A percentile compares a stretch with the other conserved stretches of the same genome.
Conservation (phyloP, 306 rosid genomes). For the Vicia faba region DNA sequence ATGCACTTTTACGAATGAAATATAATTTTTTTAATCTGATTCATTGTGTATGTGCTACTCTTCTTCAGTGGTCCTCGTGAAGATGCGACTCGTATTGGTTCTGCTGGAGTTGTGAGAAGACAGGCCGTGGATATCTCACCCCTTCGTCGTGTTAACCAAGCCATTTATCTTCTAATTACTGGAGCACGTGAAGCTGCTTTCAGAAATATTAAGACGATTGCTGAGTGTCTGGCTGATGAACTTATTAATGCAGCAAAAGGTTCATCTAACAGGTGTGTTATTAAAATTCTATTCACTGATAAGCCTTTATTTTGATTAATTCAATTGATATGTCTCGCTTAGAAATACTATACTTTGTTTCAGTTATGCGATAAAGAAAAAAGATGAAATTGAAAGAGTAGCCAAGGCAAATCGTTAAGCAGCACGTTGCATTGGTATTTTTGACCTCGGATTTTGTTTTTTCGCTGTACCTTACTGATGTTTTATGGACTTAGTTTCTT, state of each 20-base stretch:
- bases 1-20: not conserved
- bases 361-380: constrained; percentile 73
- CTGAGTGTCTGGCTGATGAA: constrained; percentile 72
- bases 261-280: constrained; percentile 59
- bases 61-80: constrained; percentile 64
- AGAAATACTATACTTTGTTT: not conserved
- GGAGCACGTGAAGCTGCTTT: constrained; percentile 76
- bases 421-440: constrained; percentile 9
- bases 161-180: constrained; percentile 60
- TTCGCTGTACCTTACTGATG: not conserved
- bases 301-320: too few species aligned
- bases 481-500: constrained; percentile 13
- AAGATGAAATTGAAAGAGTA: constrained; percentile 74
- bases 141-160: constrained; percentile 66
- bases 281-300: too few species aligned
- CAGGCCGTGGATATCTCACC: constrained; percentile 79
- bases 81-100: constrained; percentile 70
- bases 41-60: not conserved
- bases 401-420: constrained; percentile 72
- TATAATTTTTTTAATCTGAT: not conserved
- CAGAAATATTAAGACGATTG: constrained; percentile 65
- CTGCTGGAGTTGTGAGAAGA: constrained; percentile 73
- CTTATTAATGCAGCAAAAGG: constrained; percentile 75
- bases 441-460: constrained; percentile 34
- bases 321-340: not conserved